Evolutionary conservation across 345 rosid genomes (phyloP), one percentile per base, ranked within the genome.

Genomic region (Eucalyptus leucophloia): DNA sequence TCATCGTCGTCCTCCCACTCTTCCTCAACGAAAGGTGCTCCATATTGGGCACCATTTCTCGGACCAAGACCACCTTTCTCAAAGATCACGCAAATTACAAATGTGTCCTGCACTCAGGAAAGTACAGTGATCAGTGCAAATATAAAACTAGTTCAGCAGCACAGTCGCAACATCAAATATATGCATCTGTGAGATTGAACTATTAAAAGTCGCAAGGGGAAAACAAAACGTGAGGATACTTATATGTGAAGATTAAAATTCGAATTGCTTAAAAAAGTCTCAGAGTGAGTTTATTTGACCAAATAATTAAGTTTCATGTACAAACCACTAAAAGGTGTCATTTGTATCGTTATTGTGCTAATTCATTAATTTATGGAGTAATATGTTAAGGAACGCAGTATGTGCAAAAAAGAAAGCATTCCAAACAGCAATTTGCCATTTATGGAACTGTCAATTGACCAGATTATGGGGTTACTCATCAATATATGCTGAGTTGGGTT

Each of bases 11-110:
- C 93, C 98, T 92, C 93, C 99, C 99, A 96, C 0, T 96, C 98
- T 89, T 95, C 98, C 69, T 97, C 98, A 62, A 24, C 89, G 89
- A 93, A 97, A 2, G 97, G 98, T 54, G 96, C 96, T 77, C 98
- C 99, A 89, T 97, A 96, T 47, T 96, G 96, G 12, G 96, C 95
- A 72, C 98, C 96, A 89, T 95, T 95, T 88, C 92, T 94, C 5
- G 98, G 97, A 89, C 98, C 99, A 87, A 15, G 88, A 19, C 99
- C 98, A 65, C 94, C 95, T 91, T 98, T 96, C 94, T 94, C 45
- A 40, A 89, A 96, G 60, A 98, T 65, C 14, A 86, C 89, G 49
- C 96, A 96, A 9, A 96, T 89, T 67, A 95, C 98, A 90, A 91
- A 97, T 1, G 91, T 44, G 89, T 96, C 98, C 93, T 95, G 92